Conservation (phyloP, 1,139 yeast species). For the Saccharomycopsis phalli region DNA sequence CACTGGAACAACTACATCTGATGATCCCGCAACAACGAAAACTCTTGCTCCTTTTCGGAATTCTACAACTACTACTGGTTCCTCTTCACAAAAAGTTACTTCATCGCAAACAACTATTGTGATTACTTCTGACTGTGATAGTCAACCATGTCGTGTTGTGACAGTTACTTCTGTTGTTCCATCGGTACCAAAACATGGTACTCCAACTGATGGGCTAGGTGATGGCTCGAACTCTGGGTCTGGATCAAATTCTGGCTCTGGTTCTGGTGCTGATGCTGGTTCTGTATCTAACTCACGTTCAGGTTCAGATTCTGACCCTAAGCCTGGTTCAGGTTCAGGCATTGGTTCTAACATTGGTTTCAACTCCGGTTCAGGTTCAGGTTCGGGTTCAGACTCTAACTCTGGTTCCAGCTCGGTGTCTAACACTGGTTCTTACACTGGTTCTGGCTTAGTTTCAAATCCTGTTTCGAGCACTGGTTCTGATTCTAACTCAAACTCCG, state of each 20-base stretch:
- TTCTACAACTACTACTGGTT: too few relatives aligned
- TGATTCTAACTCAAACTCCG: neutral
- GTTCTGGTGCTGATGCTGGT: neutral
- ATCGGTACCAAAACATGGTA: neutral
- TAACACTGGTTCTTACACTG: conserved; percentile 1
- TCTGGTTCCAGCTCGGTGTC: conserved; percentile 3
- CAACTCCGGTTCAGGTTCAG: neutral
- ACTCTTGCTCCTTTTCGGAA: too few relatives aligned
- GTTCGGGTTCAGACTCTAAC: neutral
- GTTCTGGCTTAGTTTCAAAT: neutral
- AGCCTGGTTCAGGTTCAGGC: neutral
- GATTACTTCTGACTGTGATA: too few relatives aligned
- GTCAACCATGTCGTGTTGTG: too few relatives aligned
- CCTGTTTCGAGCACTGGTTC: neutral
- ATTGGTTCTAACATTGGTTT: neutral
- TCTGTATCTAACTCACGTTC: neutral
- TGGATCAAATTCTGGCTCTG: conserved; percentile 2
- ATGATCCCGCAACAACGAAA: too few relatives aligned
- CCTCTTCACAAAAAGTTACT: too few relatives aligned
- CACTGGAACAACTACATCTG: too few relatives aligned
- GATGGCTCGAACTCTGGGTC: conserved; percentile 2
- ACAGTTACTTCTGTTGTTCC: neutral
- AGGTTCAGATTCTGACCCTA: neutral
- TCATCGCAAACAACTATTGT: too few relatives aligned
- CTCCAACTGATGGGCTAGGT: too few relatives aligned